phyloP scores from a whole-genome alignment of 2,329 filamentous ascomycete genomes.

The Ceratocystis cubensis region DNA sequence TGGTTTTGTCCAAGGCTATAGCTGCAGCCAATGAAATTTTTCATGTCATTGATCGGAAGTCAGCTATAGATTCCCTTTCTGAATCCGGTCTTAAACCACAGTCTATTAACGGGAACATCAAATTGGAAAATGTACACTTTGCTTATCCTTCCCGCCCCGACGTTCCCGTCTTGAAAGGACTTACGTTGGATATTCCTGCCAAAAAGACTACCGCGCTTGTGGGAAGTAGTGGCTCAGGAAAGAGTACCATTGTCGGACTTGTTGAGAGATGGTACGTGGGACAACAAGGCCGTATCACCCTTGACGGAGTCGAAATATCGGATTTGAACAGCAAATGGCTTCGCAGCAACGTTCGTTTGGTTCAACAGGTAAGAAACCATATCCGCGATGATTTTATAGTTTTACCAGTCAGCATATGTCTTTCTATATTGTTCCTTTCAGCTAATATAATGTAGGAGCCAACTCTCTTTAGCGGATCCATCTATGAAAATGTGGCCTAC shows the following conservation, averaged over 20 bases:
- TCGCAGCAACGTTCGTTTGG: constrained; percentile 39
- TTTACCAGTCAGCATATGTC: neutral
- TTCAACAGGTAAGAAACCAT: constrained; percentile 30
- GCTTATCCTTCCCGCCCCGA: constrained; percentile 45
- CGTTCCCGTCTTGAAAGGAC: constrained; percentile 33
- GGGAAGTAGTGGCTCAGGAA: constrained; percentile 45
- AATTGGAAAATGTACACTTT: constrained; percentile 38
- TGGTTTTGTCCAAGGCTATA: constrained; percentile 36
- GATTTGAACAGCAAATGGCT: constrained; percentile 41
- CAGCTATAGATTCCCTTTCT: constrained; percentile 34
- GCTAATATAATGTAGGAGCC: constrained; percentile 33
- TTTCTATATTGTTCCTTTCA: neutral
- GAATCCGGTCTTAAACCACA: constrained; percentile 27
- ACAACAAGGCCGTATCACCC: constrained; percentile 32
- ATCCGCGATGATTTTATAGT: no score
- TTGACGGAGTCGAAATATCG: constrained; percentile 34
- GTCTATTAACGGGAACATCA: constrained; percentile 33
- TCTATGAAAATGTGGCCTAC: constrained; percentile 40
- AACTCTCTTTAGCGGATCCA: constrained; percentile 40
- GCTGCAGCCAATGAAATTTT: constrained; percentile 38
- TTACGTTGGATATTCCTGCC: constrained; percentile 34
- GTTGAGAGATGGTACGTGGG: constrained; percentile 49
- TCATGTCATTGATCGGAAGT: constrained; percentile 35
- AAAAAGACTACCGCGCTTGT: constrained; percentile 43
- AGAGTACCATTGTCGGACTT: constrained; percentile 45